These are phyloP conservation scores for Theileria equi DNA, from an alignment of 169 alveolate genomes.

Conservation along the genomic window DNA sequence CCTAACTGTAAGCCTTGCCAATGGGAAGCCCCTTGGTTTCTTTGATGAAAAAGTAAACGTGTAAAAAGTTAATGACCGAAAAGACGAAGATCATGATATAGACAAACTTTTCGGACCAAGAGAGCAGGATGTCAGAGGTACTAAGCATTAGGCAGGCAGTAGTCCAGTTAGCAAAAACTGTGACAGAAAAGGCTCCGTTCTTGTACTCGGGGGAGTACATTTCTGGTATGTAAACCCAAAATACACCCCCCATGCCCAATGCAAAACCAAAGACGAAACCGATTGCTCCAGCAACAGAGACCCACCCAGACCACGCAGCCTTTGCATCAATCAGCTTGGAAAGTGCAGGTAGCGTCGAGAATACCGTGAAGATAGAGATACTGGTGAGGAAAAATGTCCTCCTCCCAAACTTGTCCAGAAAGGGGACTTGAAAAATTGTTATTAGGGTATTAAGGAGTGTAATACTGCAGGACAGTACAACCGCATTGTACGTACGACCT, in stretches of 20 bases:
- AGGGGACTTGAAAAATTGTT: conserved; percentile 65
- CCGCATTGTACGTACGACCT: conserved; percentile 53
- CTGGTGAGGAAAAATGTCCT: conserved; percentile 74
- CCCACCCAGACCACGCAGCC: conserved; percentile 17
- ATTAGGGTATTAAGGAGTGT: conserved; percentile 64
- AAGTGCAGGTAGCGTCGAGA: conserved; percentile 66
- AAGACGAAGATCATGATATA: conserved; percentile 68
- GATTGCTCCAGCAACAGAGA: conserved; percentile 61
- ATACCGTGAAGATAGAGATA: conserved; percentile 39
- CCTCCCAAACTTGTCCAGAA: conserved; percentile 79
- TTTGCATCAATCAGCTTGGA: conserved; percentile 19
- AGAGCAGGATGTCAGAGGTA: conserved; percentile 72
- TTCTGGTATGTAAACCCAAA: conserved; percentile 82
- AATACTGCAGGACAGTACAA: conserved; percentile 61
- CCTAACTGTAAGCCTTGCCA: conserved; percentile 66
- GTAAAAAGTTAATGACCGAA: conserved; percentile 57
- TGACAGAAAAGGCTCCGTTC: conserved; percentile 76
- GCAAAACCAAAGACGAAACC: conserved; percentile 80
- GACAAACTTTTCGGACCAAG: conserved; percentile 54
- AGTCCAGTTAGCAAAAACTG: conserved; percentile 78
- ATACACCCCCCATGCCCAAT: conserved; percentile 79
- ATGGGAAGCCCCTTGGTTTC: conserved; percentile 80
- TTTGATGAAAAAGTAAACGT: conserved; percentile 67
- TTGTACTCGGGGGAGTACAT: conserved; percentile 80
- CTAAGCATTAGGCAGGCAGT: conserved; percentile 72